These are phyloP conservation scores for Solanum bulbocastanum DNA, from an alignment of 257 asterid species.

Conservation along the genomic window DNA sequence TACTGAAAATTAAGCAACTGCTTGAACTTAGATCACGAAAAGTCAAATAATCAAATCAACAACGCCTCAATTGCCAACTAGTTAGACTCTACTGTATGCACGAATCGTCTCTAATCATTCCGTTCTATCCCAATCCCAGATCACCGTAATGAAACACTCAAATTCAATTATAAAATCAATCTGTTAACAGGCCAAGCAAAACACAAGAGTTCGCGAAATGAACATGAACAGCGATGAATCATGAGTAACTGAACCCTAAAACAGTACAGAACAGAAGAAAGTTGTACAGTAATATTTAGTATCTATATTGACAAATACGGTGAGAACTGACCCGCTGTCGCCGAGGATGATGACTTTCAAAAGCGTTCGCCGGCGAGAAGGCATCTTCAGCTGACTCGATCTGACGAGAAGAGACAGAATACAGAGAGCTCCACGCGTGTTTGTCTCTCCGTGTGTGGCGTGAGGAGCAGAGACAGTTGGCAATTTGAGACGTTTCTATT, in stretches of 20 bases:
- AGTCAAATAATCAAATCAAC: background rate
- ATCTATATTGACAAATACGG: background rate
- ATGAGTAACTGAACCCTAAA: background rate
- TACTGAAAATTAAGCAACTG: background rate
- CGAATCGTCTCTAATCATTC: background rate
- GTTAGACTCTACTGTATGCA: background rate
- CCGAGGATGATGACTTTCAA: slow-evolving; percentile 99
- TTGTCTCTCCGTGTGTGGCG: background rate
- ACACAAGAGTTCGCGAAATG: background rate
- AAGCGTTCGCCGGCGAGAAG: slow-evolving; percentile 92
- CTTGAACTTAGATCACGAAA: background rate
- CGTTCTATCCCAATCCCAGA: background rate
- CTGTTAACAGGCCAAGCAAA: background rate
- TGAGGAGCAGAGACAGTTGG: background rate
- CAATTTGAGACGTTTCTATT: background rate
- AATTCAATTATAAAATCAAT: background rate
- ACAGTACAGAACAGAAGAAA: background rate
- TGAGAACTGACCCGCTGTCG: slow-evolving; percentile 71
- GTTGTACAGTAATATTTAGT: background rate
- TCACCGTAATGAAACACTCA: background rate
- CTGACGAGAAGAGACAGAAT: slow-evolving; percentile 8
- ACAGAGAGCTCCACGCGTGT: background rate
- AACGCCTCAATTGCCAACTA: background rate
- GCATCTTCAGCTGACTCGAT: slow-evolving; percentile 33
- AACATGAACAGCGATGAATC: background rate